These are phyloP conservation scores for Deinandra increscens DNA, from an alignment of 129 eudicot genomes.

Conservation along the genomic window DNA sequence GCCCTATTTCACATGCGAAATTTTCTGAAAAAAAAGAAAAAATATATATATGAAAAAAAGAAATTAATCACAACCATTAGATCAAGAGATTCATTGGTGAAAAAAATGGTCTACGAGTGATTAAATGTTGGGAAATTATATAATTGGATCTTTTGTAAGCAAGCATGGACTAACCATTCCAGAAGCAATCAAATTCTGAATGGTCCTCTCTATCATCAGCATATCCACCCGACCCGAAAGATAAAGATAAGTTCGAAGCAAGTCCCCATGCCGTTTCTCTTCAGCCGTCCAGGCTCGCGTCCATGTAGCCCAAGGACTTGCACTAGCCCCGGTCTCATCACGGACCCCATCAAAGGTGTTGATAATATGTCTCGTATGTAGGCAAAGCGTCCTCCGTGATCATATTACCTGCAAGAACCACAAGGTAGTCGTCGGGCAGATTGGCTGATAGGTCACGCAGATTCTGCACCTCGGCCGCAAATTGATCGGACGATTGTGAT, in stretches of 20 bases:
- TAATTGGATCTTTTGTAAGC: too few species aligned
- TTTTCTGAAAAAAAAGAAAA: too few species aligned
- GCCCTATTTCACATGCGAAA: too few species aligned
- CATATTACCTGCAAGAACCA: slow-evolving; percentile 43
- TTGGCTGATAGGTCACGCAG: slow-evolving; percentile 32
- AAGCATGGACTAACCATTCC: slow-evolving; percentile 40
- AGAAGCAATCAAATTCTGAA: slow-evolving; percentile 37
- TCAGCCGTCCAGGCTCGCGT: slow-evolving; percentile 47
- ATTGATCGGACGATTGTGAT: slow-evolving; percentile 26
- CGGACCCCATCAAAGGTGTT: slow-evolving; percentile 45
- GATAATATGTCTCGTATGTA: slow-evolving; percentile 39
- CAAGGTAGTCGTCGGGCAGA: slow-evolving; percentile 38
- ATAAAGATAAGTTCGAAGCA: slow-evolving; percentile 39
- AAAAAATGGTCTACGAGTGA: too few species aligned
- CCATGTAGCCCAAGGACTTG: slow-evolving; percentile 41
- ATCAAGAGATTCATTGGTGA: too few species aligned
- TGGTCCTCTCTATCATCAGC: slow-evolving; percentile 36
- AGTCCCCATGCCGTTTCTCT: slow-evolving; percentile 47
- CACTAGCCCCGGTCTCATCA: slow-evolving; percentile 36
- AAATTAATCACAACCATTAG: too few species aligned
- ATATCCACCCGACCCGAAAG: slow-evolving; percentile 50
- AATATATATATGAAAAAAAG: too few species aligned
- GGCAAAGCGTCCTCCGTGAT: slow-evolving; percentile 46
- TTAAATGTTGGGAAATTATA: too few species aligned
- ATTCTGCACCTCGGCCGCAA: slow-evolving; percentile 24